Evolutionary conservation across 768 basidiomycete genomes (phyloP), one percentile per base, ranked within the genome.

Genomic region (Dentipellis fragilis): DNA sequence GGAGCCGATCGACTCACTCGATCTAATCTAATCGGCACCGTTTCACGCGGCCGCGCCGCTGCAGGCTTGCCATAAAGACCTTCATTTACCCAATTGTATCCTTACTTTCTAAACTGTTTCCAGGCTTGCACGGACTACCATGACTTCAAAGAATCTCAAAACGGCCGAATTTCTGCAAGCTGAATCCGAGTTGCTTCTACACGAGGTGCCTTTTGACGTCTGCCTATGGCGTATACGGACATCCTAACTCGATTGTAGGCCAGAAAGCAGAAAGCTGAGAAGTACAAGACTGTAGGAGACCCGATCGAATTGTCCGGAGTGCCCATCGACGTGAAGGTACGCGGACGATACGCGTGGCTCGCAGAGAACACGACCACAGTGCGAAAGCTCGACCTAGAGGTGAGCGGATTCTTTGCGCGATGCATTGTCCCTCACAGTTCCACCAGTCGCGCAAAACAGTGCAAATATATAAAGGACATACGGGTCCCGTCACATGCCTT

Each of bases 401-500:
- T 92, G 66, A 16, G 67, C 56, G 34, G 10, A 6, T 45, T 55
- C 49, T 49, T 52, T 4, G 19, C 45, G 10, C 29, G 12, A 23
- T 4, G 4, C 12, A n/a, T n/a, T 21, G 22, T n/a, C 21, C 7
- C 21, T 53, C 35, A 59, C 54, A 51, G 4, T 40, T 29, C 10
- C 29, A 36, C 36, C 63, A 98, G 94, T 82, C 87, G 22, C 91
- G 92, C 54, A 87, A 84, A 68, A 88, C 85, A 1, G 65, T 82
- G 49, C 83, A 85, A 64, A 67, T 87, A 16, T 93, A 81, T 71
- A 82, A 76, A 63, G 93, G 92, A 0, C 95, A 99, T 66, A 80
- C 78, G 2, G 95, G 88, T 5, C 95, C 95, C 36, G 90, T 94
- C 49, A 94, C 94, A 3, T 82, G 78, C 36, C 71, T 99, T 35